phyloP scores from a whole-genome alignment of 2,329 filamentous ascomycete genomes.

The Ophiostoma ulmi region DNA sequence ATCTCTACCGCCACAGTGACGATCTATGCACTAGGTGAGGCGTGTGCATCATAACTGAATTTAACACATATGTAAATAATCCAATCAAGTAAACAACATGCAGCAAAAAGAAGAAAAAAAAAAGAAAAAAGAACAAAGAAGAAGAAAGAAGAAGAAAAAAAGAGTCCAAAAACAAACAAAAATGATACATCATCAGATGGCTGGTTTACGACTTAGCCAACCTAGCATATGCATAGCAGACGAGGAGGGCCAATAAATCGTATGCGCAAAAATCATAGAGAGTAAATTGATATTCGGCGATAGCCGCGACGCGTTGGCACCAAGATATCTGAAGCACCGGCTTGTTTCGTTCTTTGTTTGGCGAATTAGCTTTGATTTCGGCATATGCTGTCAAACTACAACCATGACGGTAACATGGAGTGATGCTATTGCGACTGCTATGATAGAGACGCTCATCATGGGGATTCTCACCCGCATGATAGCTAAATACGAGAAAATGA shows the following conservation, averaged over 20 bases:
- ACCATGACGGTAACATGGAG: not conserved
- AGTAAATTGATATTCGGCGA: not conserved
- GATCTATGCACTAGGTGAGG: not conserved
- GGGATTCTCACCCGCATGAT: not conserved
- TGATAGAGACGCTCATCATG: not conserved
- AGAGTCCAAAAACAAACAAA: not conserved
- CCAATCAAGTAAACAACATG: not conserved
- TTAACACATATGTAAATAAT: not conserved
- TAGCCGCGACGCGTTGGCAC: not conserved
- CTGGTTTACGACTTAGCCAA: not conserved
- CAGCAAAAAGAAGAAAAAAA: too few relatives aligned
- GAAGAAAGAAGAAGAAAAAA: not conserved
- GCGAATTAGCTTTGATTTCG: not conserved
- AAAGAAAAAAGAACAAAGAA: not conserved
- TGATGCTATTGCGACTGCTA: not conserved
- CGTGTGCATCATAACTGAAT: not conserved
- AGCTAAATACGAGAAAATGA: not conserved
- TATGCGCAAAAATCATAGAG: not conserved
- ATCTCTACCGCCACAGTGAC: not conserved
- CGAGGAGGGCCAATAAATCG: not conserved
- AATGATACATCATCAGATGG: not conserved
- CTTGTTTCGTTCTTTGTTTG: not conserved
- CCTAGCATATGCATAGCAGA: not conserved
- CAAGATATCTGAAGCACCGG: conserved; percentile 4
- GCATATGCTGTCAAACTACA: too few relatives aligned